Base-by-base conservation (phyloP, 1,139 yeast genomes). In the Entelexis paramagnoliae region DNA sequence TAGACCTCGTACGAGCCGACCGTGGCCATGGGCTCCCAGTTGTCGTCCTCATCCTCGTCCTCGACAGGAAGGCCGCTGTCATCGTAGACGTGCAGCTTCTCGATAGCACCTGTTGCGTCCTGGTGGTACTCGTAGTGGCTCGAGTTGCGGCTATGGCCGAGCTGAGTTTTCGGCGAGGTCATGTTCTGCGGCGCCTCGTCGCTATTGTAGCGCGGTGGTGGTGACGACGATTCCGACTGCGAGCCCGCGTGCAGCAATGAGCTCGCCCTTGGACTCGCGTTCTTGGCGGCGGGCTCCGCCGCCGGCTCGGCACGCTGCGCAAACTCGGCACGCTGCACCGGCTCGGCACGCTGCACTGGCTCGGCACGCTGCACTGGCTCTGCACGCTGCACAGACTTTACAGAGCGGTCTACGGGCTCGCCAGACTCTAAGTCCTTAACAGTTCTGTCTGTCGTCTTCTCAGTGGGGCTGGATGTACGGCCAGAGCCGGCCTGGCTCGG, bases 21-120 rank as follows among this genome's bases (percentile, higher is more conserved):
- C 0, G 81, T 74, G 13, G 78, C 77, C 80, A 80, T 79, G 14
- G 76, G 74, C 57, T 76, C 75, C 85, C 85, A 79, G 8, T 63
- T 69, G 4, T 61, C 68, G 11, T 64, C 72, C 7, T 64, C 72
- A 4, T 59, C 58, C 20, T 55, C 55, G 19, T 47, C 51, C 34
- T 47, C 52, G 14, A 54, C 45, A 4, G 47, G 50, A n/a, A 44
- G 22, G 32, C 56, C 56, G 46, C 46, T 52, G 35, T 48, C 55
- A 39, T 54, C 52, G 34, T 38, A 40, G 10, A 55, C 50, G 22
- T 47, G 56, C 14, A 35, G 50, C 33, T 46, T 49, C 49, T 53
- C 58, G 30, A 59, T 44, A 7, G 53, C 55, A 16, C 62, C 62
- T 10, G 49, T 33, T 1, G 57, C 40, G 30, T 50, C 57, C 46